Conservation (phyloP, 306 rosid genomes). For the Castanea sativa region DNA sequence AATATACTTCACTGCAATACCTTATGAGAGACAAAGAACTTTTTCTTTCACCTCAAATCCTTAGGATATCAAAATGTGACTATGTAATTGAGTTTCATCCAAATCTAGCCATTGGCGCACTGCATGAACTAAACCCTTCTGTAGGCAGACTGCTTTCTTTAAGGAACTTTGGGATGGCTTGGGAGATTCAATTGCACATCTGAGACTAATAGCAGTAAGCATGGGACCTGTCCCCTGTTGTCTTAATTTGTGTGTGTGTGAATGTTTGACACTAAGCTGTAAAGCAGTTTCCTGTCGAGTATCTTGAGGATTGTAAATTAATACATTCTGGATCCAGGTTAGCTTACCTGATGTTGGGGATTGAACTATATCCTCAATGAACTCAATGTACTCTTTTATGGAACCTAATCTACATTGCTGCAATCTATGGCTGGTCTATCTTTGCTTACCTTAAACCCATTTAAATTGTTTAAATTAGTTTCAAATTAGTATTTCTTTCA, state of each 20-base stretch:
- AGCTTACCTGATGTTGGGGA: slow-evolving; percentile 81
- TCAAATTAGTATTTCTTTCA: neutral
- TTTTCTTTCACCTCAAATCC: neutral
- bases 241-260: neutral
- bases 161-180: slow-evolving; percentile 72
- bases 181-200: slow-evolving; percentile 54
- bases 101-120: neutral
- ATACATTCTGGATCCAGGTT: slow-evolving; percentile 41
- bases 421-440: slow-evolving; percentile 82
- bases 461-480: slow-evolving; percentile 6
- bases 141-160: slow-evolving; percentile 56
- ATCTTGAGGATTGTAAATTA: slow-evolving; percentile 7
- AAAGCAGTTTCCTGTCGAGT: slow-evolving; percentile 1
- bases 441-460: neutral
- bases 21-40: neutral
- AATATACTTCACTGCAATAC: neutral
- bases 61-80: neutral
- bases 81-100: slow-evolving; percentile 2
- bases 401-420: slow-evolving; percentile 52
- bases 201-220: slow-evolving; percentile 72
- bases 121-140: slow-evolving; percentile 13
- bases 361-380: slow-evolving; percentile 56
- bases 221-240: slow-evolving; percentile 19
- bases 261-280: neutral
- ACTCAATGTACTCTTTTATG: slow-evolving; percentile 66